A percentile compares a stretch with the other conserved stretches of the same genome.
phyloP scores from a whole-genome alignment of 2,329 filamentous ascomycete genomes.

The Aspergillus udagawae region DNA sequence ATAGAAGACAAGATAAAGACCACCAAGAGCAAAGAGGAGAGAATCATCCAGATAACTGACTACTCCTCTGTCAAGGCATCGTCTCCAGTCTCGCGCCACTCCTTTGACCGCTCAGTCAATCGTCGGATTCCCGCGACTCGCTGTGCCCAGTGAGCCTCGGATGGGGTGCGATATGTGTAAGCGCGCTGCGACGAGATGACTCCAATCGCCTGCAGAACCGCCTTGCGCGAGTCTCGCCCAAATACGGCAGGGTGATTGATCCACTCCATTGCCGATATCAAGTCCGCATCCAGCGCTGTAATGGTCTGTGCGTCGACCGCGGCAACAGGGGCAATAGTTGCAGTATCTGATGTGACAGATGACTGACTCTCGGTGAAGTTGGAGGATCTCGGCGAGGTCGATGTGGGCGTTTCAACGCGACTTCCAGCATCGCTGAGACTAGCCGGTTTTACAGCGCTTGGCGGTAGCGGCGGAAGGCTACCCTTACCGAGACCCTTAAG shows the following conservation, averaged over 20 bases:
- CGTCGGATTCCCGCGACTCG: slow-evolving; percentile 76
- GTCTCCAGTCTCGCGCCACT: slow-evolving; percentile 85
- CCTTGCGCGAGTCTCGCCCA: slow-evolving; percentile 87
- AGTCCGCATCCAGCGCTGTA: slow-evolving; percentile 80
- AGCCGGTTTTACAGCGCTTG: slow-evolving; percentile 38
- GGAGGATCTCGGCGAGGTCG: slow-evolving; percentile 36
- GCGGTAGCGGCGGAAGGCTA: slow-evolving; percentile 82
- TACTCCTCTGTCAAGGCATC: slow-evolving; percentile 61
- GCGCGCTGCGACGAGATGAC: slow-evolving; percentile 93
- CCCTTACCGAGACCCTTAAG: slow-evolving; percentile 95
- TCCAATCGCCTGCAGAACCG: slow-evolving; percentile 91
- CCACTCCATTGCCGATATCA: slow-evolving; percentile 91
- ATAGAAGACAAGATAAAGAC: slow-evolving; percentile 6
- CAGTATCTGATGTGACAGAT: slow-evolving; percentile 36
- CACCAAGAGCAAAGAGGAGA: slow-evolving; percentile 6
- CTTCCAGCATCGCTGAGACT: slow-evolving; percentile 41
- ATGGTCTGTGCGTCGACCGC: slow-evolving; percentile 84
- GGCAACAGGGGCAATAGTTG: slow-evolving; percentile 52
- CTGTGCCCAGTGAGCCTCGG: slow-evolving; percentile 84
- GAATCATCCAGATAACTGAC: slow-evolving; percentile 3
- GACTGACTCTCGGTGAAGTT: slow-evolving; percentile 31
- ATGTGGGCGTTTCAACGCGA: slow-evolving; percentile 34
- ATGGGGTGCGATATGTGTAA: slow-evolving; percentile 86
- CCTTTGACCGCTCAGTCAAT: slow-evolving; percentile 76
- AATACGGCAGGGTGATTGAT: slow-evolving; percentile 97